A percentile compares a stretch with the other conserved stretches of the same genome.
Evolutionary conservation across 1,139 yeast genomes (phyloP).

Genomic region (Trichomonascaceae sp.): DNA sequence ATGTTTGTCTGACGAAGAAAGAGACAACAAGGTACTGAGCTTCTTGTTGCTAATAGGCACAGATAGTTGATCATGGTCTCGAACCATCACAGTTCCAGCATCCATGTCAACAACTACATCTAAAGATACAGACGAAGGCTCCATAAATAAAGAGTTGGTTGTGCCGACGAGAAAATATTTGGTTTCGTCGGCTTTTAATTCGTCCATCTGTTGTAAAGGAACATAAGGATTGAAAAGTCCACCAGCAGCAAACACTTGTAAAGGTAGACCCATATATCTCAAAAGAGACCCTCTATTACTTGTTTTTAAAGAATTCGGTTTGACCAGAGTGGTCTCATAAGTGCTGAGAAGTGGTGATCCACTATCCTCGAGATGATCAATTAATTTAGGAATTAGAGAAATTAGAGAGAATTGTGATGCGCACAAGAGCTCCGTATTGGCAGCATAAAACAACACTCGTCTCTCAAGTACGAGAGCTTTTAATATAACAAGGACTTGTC

Average conservation of each 20-base stretch:
- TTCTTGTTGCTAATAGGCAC: conserved; percentile 28
- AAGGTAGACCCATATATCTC: conserved; percentile 79
- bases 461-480: conserved; percentile 76
- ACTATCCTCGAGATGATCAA: conserved; percentile 65
- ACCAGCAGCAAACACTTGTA: conserved; percentile 78
- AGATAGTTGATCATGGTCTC: conserved; percentile 30
- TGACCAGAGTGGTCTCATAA: conserved; percentile 45
- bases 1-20: conserved; percentile 63
- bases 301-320: conserved; percentile 68
- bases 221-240: conserved; percentile 89
- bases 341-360: conserved; percentile 72
- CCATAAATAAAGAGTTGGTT: conserved; percentile 72
- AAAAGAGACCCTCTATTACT: conserved; percentile 73
- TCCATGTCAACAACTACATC: conserved; percentile 53
- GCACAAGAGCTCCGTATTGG: conserved; percentile 74
- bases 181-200: conserved; percentile 52
- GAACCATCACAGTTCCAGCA: conserved; percentile 42
- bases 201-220: conserved; percentile 84
- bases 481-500: conserved; percentile 59
- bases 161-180: conserved; percentile 76
- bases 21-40: conserved; percentile 40
- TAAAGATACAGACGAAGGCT: conserved; percentile 48
- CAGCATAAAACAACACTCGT: conserved; percentile 62
- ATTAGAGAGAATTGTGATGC: conserved; percentile 60
- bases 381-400: conserved; percentile 70